Evolutionary conservation across 2,329 filamentous ascomycete genomes (phyloP).

Genomic region (Rhexocercosporidium sp.): DNA sequence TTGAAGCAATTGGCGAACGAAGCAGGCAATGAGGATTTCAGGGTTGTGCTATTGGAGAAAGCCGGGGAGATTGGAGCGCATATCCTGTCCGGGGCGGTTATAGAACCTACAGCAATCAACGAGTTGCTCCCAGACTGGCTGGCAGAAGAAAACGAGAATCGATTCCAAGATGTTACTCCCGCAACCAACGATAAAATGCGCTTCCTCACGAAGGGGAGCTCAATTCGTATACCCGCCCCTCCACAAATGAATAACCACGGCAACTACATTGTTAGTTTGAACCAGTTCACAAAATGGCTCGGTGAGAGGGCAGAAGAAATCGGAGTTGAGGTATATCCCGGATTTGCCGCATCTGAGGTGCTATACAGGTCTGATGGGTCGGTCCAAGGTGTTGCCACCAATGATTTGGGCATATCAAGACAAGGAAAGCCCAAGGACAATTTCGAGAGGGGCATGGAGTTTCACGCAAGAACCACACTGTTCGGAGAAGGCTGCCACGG

Average conservation of each 20-base stretch:
- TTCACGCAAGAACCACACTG: constrained; percentile 88
- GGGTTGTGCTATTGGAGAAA: constrained; percentile 92
- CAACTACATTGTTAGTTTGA: constrained; percentile 96
- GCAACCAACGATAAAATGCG: constrained; percentile 88
- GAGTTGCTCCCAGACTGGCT: constrained; percentile 96
- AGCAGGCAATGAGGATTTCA: constrained; percentile 93
- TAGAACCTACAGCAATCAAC: constrained; percentile 85
- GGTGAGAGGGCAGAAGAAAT: constrained; percentile 95
- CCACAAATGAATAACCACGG: constrained; percentile 99
- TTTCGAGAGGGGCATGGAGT: constrained; percentile 98
- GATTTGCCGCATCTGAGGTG: constrained; percentile 93
- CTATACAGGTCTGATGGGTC: constrained; percentile 86
- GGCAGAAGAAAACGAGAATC: constrained; percentile 82
- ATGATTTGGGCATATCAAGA: constrained; percentile 85
- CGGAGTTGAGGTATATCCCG: constrained; percentile 94
- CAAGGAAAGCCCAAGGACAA: constrained; percentile 85
- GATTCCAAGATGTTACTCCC: constrained; percentile 86
- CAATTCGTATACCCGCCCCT: constrained; percentile 83
- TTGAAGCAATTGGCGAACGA: constrained; percentile 95
- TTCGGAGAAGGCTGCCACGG: constrained; percentile 97
- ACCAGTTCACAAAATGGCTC: constrained; percentile 94
- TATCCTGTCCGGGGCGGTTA: constrained; percentile 93
- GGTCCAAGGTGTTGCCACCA: constrained; percentile 93
- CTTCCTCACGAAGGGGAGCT: constrained; percentile 81
- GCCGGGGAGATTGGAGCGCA: constrained; percentile 94